These are phyloP conservation scores for Bipolaris gigantea DNA, from an alignment of 2,329 filamentous ascomycete genomes.

Conservation along the genomic window DNA sequence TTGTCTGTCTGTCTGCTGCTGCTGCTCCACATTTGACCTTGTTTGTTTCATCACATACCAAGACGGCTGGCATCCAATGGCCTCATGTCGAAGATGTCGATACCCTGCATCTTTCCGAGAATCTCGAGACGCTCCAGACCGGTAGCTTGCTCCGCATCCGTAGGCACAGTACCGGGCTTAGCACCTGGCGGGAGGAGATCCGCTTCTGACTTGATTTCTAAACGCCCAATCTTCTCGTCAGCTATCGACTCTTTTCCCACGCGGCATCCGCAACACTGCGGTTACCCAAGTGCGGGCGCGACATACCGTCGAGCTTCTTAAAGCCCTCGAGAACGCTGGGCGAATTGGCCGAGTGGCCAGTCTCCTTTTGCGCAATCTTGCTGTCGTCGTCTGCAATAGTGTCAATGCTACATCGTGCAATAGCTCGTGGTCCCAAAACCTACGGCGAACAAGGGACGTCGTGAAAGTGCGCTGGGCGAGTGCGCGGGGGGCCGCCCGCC, in stretches of 20 bases:
- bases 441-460: constrained; percentile 52
- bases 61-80: constrained; percentile 87
- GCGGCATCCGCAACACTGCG: constrained; percentile 4
- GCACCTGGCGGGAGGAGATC: constrained; percentile 88
- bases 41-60: constrained; percentile 57
- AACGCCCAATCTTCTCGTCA: constrained; percentile 25
- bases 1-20: background rate
- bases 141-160: constrained; percentile 92
- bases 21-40: background rate
- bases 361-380: constrained; percentile 44
- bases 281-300: constrained; percentile 15
- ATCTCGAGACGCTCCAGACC: constrained; percentile 99
- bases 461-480: constrained; percentile 51
- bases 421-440: constrained; percentile 35
- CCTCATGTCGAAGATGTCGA: constrained; percentile 98
- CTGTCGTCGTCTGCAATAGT: constrained; percentile 38
- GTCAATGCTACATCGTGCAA: constrained; percentile 40
- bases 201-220: constrained; percentile 80
- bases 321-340: constrained; percentile 37
- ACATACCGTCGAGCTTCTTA: constrained; percentile 52
- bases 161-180: constrained; percentile 78
- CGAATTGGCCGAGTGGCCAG: constrained; percentile 30
- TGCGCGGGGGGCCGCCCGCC: constrained; percentile 49
- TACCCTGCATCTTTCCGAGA: constrained; percentile 97
- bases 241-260: constrained; percentile 24